These are phyloP conservation scores for Salix koriyanagi DNA, from an alignment of 345 rosid species.

Conservation along the genomic window DNA sequence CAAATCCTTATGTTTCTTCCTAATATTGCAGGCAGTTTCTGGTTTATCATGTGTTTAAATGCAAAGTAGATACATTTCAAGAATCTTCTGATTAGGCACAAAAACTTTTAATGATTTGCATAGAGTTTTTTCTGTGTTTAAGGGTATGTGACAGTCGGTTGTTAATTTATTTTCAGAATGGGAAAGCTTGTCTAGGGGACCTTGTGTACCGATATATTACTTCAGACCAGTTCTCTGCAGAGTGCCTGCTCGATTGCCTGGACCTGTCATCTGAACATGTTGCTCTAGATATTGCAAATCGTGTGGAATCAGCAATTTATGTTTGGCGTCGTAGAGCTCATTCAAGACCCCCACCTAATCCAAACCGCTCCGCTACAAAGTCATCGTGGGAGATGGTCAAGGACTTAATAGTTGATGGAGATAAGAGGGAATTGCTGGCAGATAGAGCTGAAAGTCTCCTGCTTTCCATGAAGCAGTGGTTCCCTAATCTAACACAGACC, in stretches of 20 bases:
- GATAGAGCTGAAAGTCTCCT: constrained; percentile 87
- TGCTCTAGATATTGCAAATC: constrained; percentile 86
- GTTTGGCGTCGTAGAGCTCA: constrained; percentile 63
- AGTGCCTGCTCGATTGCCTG: constrained; percentile 86
- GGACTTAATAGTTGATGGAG: constrained; percentile 83
- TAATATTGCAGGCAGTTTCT: neutral
- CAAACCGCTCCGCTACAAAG: constrained; percentile 50
- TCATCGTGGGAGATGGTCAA: constrained; percentile 94
- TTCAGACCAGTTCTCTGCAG: constrained; percentile 82
- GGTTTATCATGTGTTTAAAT: neutral
- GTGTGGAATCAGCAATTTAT: constrained; percentile 79
- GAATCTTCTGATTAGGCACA: too few species aligned
- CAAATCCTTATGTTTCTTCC: neutral
- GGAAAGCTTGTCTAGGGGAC: constrained; percentile 80
- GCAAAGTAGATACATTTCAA: too few species aligned
- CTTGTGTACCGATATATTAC: constrained; percentile 72
- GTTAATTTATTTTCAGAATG: constrained; percentile 55
- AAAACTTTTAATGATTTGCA: neutral
- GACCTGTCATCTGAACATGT: constrained; percentile 92
- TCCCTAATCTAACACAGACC: constrained; percentile 90
- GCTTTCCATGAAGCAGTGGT: constrained; percentile 81
- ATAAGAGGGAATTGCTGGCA: constrained; percentile 75
- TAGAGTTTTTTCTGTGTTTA: neutral
- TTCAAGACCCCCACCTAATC: constrained; percentile 45
- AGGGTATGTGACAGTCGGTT: neutral